Conservation (phyloP, 495 filamentous ascomycete species). For the Aeminium ludgeri region DNA sequence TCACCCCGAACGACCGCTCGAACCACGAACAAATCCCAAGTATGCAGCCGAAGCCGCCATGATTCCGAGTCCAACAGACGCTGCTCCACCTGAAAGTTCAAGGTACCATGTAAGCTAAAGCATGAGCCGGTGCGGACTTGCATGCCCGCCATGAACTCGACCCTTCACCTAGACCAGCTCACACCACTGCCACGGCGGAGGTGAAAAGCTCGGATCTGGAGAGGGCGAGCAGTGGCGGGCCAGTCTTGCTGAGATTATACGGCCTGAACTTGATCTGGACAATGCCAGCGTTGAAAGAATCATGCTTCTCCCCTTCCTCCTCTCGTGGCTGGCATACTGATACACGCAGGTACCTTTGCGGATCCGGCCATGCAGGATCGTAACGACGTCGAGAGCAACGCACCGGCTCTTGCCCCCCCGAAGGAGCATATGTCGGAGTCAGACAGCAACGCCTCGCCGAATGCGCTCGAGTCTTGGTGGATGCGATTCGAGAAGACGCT, state of each 20-base stretch:
- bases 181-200: too few relatives aligned
- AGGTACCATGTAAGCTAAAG: constrained; percentile 14
- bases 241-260: constrained; percentile 74
- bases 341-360: background rate
- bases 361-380: too few relatives aligned
- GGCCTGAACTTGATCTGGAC: constrained; percentile 95
- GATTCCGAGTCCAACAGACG: constrained; percentile 3
- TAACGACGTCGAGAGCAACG: constrained; percentile 14
- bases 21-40: too few relatives aligned
- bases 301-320: constrained; percentile 41
- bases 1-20: too few relatives aligned
- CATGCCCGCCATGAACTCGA: too few relatives aligned
- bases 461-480: background rate
- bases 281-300: constrained; percentile 93
- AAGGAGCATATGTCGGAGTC: background rate
- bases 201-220: too few relatives aligned
- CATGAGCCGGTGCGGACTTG: constrained; percentile 20
- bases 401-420: background rate
- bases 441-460: background rate
- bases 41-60: constrained; percentile 5
- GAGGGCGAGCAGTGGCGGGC: background rate
- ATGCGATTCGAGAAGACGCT: constrained; percentile 20
- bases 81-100: constrained; percentile 14
- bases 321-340: constrained; percentile 7
- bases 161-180: too few relatives aligned